Evolutionary conservation across 208 protist genomes (phyloP), one percentile per base, ranked within the genome.

Genomic region (Acanthamoeba lenticulata): DNA sequence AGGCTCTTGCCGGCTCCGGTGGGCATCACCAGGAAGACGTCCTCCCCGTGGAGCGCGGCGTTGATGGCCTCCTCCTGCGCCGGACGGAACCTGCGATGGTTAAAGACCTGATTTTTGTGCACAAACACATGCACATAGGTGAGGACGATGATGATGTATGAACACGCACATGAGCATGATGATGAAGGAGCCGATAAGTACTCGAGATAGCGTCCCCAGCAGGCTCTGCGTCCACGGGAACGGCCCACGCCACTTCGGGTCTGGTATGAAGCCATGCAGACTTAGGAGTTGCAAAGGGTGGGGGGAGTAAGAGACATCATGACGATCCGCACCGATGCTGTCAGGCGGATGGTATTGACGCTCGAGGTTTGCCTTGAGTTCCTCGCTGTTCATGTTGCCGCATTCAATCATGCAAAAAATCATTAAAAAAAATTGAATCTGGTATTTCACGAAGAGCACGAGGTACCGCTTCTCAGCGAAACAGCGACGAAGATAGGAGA

Each of bases 1-100:
- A 97, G 67, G 32, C 72, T 94, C 93, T 97, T 97, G 44, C 97
- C 97, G 2, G 38, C 34, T 34, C 96, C 96, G 0, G 96, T 97
- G 49, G 96, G 36, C 72, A 96, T 96, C 19, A 92, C 91, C 4
- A 96, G 67, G 24, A 96, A 95, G 6, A 45, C 19, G 91, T 97
- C 96, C 32, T 67, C 38, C 19, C 94, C 94, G 15, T 21, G 65
- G 7, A 95, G 34, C 1, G 72, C 74, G 7, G 52, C 47, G 27
- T 65, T 81, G 65, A 96, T 96, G 17, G 55, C 74, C n/a, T 83
- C 77, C 69, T 55, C 38, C 57, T 94, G 92, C 36, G 32, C 29
- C 1, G 47, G 40, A 17, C 92, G 72, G 57, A 94, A 79, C 17
- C 17, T 21, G 9, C 24, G 6, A 21, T 29, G 34, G 0, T 45